phyloP scores from a whole-genome alignment of 75 land plant genomes.

The Ceratopteris richardii region DNA sequence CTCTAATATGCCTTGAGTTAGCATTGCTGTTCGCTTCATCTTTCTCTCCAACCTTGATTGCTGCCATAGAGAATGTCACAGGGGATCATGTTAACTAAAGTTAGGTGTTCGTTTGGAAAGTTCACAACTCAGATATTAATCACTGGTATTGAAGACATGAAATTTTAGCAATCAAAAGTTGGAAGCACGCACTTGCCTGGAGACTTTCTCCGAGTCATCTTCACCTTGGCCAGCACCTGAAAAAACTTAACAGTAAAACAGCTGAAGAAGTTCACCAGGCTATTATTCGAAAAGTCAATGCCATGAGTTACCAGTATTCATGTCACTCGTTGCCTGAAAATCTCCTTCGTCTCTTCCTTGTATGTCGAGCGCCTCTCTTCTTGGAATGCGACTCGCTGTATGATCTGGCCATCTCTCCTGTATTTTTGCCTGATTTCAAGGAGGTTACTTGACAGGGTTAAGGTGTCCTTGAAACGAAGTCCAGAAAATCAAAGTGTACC shows the following conservation, averaged over 20 bases:
- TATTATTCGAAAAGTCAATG: too few species aligned
- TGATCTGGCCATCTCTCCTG: constrained; percentile 13
- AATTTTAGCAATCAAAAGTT: constrained; percentile 4
- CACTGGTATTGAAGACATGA: constrained; percentile 5
- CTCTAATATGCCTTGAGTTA: constrained; percentile 66
- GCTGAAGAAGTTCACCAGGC: background rate
- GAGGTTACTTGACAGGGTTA: constrained; percentile 6
- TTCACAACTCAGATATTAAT: background rate
- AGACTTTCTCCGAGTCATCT: background rate
- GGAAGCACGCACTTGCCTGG: constrained; percentile 4
- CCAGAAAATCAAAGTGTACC: background rate
- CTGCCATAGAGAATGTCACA: constrained; percentile 26
- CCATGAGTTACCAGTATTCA: too few species aligned
- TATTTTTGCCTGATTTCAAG: constrained; percentile 16
- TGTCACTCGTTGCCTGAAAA: too few species aligned
- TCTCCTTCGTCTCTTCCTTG: background rate
- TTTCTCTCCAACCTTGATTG: constrained; percentile 55
- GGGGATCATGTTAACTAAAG: too few species aligned
- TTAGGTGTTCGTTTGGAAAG: too few species aligned
- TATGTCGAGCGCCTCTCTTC: constrained; percentile 1
- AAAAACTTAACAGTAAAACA: background rate
- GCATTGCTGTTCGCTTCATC: constrained; percentile 53
- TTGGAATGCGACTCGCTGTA: background rate
- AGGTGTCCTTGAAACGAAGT: background rate
- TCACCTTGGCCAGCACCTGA: background rate